Evolutionary conservation across 441 rosid genomes (phyloP).

Genomic region (Raphanus hybrid): DNA sequence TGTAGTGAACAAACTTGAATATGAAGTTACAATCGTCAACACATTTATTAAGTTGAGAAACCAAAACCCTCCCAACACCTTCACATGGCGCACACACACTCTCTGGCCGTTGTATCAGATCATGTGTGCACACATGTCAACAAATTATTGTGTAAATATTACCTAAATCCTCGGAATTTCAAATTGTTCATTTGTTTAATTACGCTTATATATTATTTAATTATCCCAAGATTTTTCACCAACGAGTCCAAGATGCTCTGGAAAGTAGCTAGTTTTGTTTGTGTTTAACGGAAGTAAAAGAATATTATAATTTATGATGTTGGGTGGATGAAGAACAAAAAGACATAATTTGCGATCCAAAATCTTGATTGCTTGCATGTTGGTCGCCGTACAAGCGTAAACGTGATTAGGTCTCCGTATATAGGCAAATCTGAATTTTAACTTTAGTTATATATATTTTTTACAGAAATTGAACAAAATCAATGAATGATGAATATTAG

Average conservation of each 20-base stretch:
- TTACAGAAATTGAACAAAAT: slow-evolving; percentile 14
- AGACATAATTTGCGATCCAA: slow-evolving; percentile 24
- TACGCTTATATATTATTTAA: neutral
- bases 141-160: slow-evolving; percentile 7
- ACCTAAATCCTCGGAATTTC: slow-evolving; percentile 19
- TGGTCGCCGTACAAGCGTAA: slow-evolving; percentile 44
- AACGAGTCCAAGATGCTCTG: slow-evolving; percentile 38
- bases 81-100: slow-evolving; percentile 40
- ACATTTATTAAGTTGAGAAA: slow-evolving; percentile 22
- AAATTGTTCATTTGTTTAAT: slow-evolving; percentile 10
- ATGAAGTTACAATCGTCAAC: neutral
- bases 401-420: slow-evolving; percentile 44
- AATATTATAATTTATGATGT: slow-evolving; percentile 29
- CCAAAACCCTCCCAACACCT: slow-evolving; percentile 36
- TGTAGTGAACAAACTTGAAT: neutral
- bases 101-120: slow-evolving; percentile 38
- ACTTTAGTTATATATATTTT: slow-evolving; percentile 25
- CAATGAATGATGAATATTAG: slow-evolving; percentile 28
- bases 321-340: slow-evolving; percentile 43
- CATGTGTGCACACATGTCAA: slow-evolving; percentile 42
- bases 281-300: slow-evolving; percentile 34
- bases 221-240: slow-evolving; percentile 28
- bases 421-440: slow-evolving; percentile 32
- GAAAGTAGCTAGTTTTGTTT: slow-evolving; percentile 40
- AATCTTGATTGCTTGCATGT: slow-evolving; percentile 37